Percentiles rank a stretch among this genome's conserved stretches.
These are phyloP conservation scores for Diplocarpon rosae DNA, from an alignment of 2,329 filamentous ascomycete species.

Conservation along the genomic window DNA sequence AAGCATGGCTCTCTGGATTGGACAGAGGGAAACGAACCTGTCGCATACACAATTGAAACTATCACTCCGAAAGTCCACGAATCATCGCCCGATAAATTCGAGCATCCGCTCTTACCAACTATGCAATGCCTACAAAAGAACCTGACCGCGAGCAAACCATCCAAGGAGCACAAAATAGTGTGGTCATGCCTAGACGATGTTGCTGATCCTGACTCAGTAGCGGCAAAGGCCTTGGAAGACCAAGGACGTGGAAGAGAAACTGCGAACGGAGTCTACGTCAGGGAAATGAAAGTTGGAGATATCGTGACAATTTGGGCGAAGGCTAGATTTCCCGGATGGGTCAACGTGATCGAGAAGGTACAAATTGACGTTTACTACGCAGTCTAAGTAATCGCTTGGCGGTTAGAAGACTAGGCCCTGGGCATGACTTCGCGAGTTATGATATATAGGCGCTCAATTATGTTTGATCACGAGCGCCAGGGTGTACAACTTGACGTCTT, in stretches of 20 bases:
- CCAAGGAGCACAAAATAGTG: conserved; percentile 35
- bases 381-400: conserved; percentile 21
- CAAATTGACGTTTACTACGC: conserved; percentile 50
- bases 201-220: conserved; percentile 33
- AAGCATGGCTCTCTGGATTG: neutral
- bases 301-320: conserved; percentile 51
- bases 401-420: neutral
- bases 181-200: conserved; percentile 44
- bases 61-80: conserved; percentile 4
- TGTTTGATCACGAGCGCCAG: too few species aligned
- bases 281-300: conserved; percentile 45
- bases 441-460: neutral
- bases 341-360: conserved; percentile 38
- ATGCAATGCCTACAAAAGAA: conserved; percentile 36
- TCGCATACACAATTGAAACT: conserved; percentile 8
- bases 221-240: conserved; percentile 27
- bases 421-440: neutral
- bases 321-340: conserved; percentile 44
- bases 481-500: too few species aligned
- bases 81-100: conserved; percentile 16
- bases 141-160: conserved; percentile 30
- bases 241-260: conserved; percentile 40
- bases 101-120: conserved; percentile 31
- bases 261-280: conserved; percentile 44
- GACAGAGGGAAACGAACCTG: neutral